A percentile compares a stretch with the other conserved stretches of the same genome.
phyloP scores from a whole-genome alignment of 169 alveolate species.

The Cryptosporidium meleagridis region DNA sequence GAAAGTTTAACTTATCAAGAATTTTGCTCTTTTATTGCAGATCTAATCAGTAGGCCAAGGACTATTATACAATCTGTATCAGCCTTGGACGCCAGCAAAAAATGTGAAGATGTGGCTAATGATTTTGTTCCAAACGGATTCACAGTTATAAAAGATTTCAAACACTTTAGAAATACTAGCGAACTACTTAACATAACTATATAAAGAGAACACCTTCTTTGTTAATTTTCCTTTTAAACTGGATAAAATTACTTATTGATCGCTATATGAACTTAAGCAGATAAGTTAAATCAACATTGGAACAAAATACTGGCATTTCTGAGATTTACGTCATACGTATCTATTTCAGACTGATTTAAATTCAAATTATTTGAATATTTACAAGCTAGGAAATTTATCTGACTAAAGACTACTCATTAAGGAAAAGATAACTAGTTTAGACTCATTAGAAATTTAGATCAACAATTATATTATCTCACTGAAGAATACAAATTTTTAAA shows the following conservation, averaged over 20 bases:
- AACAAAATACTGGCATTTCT: neutral
- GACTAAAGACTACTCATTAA: too few relatives aligned
- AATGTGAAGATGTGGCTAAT: neutral
- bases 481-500: neutral
- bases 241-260: too few relatives aligned
- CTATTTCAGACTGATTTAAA: too few relatives aligned
- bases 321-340: too few relatives aligned
- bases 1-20: constrained; percentile 16
- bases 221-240: too few relatives aligned
- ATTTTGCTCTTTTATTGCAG: neutral
- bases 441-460: neutral
- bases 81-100: constrained; percentile 21
- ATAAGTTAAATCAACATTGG: too few relatives aligned
- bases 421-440: neutral
- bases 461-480: neutral
- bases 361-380: neutral
- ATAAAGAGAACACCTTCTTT: neutral
- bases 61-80: constrained; percentile 44
- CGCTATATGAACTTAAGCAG: neutral
- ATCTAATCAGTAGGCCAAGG: constrained; percentile 25
- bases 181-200: neutral
- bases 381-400: too few relatives aligned
- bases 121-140: constrained; percentile 18
- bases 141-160: constrained; percentile 1
- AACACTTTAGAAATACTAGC: neutral